Conservation (phyloP, 306 rosid genomes). For the Rubus idaeus region DNA sequence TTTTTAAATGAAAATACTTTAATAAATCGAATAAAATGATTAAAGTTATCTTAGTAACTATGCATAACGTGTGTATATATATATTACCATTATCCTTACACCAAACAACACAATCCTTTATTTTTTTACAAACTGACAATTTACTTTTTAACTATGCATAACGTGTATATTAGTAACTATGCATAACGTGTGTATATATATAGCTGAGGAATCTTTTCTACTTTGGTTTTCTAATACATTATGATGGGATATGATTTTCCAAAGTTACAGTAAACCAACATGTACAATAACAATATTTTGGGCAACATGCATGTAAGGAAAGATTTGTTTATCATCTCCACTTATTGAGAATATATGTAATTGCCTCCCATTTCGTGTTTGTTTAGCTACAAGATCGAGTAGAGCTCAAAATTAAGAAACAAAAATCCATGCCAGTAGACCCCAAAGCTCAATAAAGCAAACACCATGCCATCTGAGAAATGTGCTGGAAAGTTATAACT, state of each 20-base stretch:
- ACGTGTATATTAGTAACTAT: too few relatives aligned
- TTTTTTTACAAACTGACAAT: too few relatives aligned
- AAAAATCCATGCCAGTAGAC: neutral
- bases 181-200: too few relatives aligned
- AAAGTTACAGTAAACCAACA: neutral
- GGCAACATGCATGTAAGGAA: neutral
- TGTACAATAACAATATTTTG: neutral
- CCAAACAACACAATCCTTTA: too few relatives aligned
- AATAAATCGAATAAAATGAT: too few relatives aligned
- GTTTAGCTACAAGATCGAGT: neutral
- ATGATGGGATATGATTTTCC: neutral
- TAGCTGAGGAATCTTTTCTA: too few relatives aligned
- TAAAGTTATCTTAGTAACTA: too few relatives aligned
- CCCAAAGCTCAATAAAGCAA: neutral
- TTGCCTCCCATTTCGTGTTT: neutral
- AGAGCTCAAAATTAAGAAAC: neutral
- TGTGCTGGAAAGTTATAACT: slow-evolving; percentile 9
- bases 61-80: too few relatives aligned
- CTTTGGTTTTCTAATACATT: too few relatives aligned
- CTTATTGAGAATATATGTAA: neutral
- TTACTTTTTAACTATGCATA: too few relatives aligned
- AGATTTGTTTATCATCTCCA: neutral
- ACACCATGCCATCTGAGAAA: neutral
- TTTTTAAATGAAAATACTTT: too few relatives aligned
- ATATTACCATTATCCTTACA: too few relatives aligned